Conservation (phyloP, 2,329 filamentous ascomycete genomes). For the Ascochyta viciae-villosae region DNA sequence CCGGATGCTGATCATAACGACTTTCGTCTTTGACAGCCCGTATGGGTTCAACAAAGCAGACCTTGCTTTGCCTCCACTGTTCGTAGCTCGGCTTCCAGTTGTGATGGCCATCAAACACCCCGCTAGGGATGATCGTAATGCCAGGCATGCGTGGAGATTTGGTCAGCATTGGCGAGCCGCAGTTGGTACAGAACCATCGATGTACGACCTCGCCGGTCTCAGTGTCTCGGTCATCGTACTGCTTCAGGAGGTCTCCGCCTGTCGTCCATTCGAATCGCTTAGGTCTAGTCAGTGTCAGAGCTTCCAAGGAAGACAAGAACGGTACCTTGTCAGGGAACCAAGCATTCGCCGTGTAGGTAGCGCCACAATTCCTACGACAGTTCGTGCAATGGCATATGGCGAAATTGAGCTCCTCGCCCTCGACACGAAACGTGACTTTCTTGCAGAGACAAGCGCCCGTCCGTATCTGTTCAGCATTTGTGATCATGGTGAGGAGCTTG, state of each 20-base stretch:
- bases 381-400: constrained; percentile 13
- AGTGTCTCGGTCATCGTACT: constrained; percentile 13
- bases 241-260: constrained; percentile 3
- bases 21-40: not conserved
- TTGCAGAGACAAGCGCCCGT: constrained; percentile 16
- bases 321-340: constrained; percentile 11
- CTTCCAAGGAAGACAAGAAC: not conserved
- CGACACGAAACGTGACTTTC: constrained; percentile 2
- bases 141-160: constrained; percentile 13
- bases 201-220: constrained; percentile 14
- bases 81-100: constrained; percentile 16
- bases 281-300: not conserved
- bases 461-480: not conserved
- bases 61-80: constrained; percentile 15
- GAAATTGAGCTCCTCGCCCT: constrained; percentile 11
- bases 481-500: not conserved
- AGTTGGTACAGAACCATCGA: constrained; percentile 12
- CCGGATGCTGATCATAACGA: constrained; percentile 13
- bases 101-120: constrained; percentile 11
- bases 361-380: constrained; percentile 7
- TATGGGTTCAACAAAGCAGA: constrained; percentile 12
- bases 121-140: constrained; percentile 9
- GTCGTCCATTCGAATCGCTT: constrained; percentile 13
- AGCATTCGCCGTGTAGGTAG: constrained; percentile 12
- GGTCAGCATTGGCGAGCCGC: constrained; percentile 13